phyloP scores from a whole-genome alignment of 495 filamentous ascomycete genomes.

The Diplogelasinospora grovesii region DNA sequence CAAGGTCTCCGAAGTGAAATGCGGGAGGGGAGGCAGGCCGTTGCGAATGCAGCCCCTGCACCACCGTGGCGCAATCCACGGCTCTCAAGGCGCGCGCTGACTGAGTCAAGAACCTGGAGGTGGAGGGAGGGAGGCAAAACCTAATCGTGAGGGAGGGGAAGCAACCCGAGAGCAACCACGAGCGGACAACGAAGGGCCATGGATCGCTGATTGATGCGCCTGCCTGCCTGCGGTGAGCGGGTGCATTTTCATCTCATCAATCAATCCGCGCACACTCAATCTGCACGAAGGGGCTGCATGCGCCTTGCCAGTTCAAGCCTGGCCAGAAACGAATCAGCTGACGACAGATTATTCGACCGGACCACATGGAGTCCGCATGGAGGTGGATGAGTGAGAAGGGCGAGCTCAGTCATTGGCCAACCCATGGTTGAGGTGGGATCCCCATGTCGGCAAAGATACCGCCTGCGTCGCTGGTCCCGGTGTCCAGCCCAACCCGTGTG shows the following conservation, averaged over 20 bases:
- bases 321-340: conserved; percentile 24
- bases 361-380: conserved; percentile 12
- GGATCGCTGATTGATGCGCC: too few species aligned
- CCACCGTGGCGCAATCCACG: conserved; percentile 12
- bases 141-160: too few species aligned
- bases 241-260: conserved; percentile 6
- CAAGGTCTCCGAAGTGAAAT: not conserved
- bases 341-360: conserved; percentile 13
- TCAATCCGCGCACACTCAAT: conserved; percentile 10
- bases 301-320: conserved; percentile 17
- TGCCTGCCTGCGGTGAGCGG: not conserved
- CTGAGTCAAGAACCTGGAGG: not conserved
- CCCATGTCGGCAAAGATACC: conserved; percentile 23
- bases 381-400: conserved; percentile 11
- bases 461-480: conserved; percentile 12
- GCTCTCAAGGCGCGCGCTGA: not conserved
- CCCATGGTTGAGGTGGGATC: conserved; percentile 13
- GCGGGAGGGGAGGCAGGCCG: conserved; percentile 1
- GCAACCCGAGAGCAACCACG: too few species aligned
- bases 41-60: not conserved
- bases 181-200: too few species aligned
- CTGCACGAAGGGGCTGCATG: conserved; percentile 21
- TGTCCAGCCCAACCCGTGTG: conserved; percentile 2
- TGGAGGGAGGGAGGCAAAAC: too few species aligned
- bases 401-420: conserved; percentile 12